phyloP scores from a whole-genome alignment of 257 asterid genomes.

The Orobanche coerulescens region DNA sequence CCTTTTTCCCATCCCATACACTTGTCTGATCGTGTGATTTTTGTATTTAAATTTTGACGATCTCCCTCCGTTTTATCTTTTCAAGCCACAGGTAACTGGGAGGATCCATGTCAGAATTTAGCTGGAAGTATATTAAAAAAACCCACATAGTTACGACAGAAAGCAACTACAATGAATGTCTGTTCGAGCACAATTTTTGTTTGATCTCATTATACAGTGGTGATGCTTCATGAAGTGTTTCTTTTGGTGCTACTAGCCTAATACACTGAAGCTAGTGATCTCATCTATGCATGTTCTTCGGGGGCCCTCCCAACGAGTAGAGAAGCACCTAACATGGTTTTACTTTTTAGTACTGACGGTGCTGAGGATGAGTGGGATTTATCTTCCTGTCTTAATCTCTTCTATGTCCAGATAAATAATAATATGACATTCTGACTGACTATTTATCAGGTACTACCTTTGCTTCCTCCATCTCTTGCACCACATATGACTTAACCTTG shows the following conservation, averaged over 20 bases:
- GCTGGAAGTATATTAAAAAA: not conserved
- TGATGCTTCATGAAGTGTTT: not conserved
- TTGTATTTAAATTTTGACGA: not conserved
- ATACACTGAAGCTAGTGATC: slow-evolving; percentile 1
- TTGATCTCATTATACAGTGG: not conserved
- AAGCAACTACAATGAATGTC: not conserved
- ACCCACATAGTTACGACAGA: not conserved
- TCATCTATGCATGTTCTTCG: not conserved
- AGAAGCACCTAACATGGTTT: slow-evolving; percentile 11
- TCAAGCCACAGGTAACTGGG: not conserved
- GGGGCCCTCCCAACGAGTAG: slow-evolving; percentile 21
- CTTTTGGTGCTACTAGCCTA: not conserved
- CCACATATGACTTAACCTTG: slow-evolving; percentile 6
- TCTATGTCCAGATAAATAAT: slow-evolving; percentile 6
- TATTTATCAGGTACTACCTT: slow-evolving; percentile 14
- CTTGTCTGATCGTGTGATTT: not conserved
- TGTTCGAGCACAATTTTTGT: not conserved
- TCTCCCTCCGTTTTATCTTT: too few relatives aligned
- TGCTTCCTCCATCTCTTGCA: not conserved
- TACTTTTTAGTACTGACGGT: too few relatives aligned
- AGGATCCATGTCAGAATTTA: not conserved
- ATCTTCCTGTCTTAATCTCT: slow-evolving; percentile 7
- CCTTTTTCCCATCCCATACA: not conserved
- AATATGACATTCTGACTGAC: slow-evolving; percentile 10
- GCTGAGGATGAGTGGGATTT: slow-evolving; percentile 11